Conservation (phyloP, 768 basidiomycete genomes). For the Podaxis carcinomalis region DNA sequence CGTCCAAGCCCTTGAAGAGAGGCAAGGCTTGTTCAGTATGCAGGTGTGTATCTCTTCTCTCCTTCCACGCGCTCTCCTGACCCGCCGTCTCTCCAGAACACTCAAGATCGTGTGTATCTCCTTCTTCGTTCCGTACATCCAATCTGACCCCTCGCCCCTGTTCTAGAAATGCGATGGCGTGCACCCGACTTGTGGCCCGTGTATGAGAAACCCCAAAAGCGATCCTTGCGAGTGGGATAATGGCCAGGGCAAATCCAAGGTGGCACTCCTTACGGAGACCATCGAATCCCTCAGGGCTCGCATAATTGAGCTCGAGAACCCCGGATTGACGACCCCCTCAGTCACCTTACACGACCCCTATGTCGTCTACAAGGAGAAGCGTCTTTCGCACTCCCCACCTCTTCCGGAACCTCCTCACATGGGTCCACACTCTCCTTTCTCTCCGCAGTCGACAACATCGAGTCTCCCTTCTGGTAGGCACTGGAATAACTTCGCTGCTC, state of each 20-base stretch:
- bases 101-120: conserved; percentile 43
- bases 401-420: conserved; percentile 27
- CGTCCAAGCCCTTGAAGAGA: conserved; percentile 42
- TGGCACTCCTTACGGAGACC: conserved; percentile 56
- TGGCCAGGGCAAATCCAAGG: conserved; percentile 55
- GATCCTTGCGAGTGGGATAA: conserved; percentile 74
- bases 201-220: conserved; percentile 50
- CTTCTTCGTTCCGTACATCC: neutral
- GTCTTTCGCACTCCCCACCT: conserved; percentile 29
- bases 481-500: conserved; percentile 32
- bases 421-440: conserved; percentile 36
- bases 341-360: conserved; percentile 53
- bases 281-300: conserved; percentile 52
- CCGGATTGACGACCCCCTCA: conserved; percentile 40
- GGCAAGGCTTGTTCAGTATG: conserved; percentile 55
- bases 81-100: conserved; percentile 27
- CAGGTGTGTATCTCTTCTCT: conserved; percentile 28
- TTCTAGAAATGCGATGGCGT: conserved; percentile 59
- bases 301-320: conserved; percentile 53
- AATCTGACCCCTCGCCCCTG: conserved; percentile 1
- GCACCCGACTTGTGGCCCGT: conserved; percentile 63
- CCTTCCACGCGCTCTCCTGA: neutral
- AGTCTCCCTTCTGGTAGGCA: conserved; percentile 45
- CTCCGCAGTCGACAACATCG: conserved; percentile 38
- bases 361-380: conserved; percentile 26